These are phyloP conservation scores for Penicillium simplicissimum DNA, from an alignment of 495 filamentous ascomycete species.

Conservation along the genomic window DNA sequence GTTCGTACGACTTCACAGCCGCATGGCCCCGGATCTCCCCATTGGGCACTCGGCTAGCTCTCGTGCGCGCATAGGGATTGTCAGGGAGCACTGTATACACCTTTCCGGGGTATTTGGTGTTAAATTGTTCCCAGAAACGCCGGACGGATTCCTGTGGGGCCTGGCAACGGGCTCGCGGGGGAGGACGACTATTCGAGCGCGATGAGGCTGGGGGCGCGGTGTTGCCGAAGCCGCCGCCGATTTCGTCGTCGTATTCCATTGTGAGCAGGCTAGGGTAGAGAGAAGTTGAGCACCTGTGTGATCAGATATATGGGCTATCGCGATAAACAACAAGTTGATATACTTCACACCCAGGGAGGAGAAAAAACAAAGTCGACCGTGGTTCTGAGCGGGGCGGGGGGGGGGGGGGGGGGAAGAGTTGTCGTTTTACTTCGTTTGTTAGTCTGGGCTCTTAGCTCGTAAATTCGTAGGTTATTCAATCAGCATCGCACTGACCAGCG, in stretches of 20 bases:
- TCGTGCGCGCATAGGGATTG: slow-evolving; percentile 66
- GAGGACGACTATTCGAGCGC: slow-evolving; percentile 40
- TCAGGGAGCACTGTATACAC: slow-evolving; percentile 73
- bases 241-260: slow-evolving; percentile 43
- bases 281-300: neutral
- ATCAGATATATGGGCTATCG: neutral
- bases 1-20: slow-evolving; percentile 66
- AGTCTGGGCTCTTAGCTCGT: neutral
- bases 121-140: slow-evolving; percentile 80
- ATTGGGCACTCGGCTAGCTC: slow-evolving; percentile 55
- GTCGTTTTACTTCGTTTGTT: slow-evolving; percentile 3
- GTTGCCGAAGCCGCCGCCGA: slow-evolving; percentile 19
- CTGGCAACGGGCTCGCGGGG: slow-evolving; percentile 52
- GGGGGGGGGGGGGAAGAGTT: neutral
- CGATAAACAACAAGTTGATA: too few relatives aligned
- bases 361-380: neutral
- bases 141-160: slow-evolving; percentile 71
- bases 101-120: slow-evolving; percentile 58
- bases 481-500: slow-evolving; percentile 11
- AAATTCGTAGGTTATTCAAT: neutral
- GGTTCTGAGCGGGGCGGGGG: neutral
- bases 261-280: neutral
- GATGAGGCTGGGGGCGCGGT: slow-evolving; percentile 37
- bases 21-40: slow-evolving; percentile 56
- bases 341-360: neutral